Conservation (phyloP, 768 basidiomycete genomes). For the Crepidotus variabilis region DNA sequence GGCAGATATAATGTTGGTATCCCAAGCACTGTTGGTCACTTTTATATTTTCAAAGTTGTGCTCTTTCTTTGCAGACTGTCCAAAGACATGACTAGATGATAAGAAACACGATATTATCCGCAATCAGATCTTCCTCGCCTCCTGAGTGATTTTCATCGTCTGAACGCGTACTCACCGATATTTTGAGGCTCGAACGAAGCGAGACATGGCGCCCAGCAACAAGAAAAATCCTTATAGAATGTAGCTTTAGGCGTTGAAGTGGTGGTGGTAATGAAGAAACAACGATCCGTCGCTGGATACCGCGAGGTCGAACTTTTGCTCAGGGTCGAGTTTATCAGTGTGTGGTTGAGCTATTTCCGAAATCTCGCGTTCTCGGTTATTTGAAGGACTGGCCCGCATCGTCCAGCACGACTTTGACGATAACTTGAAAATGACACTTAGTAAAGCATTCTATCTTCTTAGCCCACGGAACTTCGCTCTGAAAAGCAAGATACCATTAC, state of each 20-base stretch:
- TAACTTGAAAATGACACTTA: not conserved
- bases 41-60: constrained; percentile 79
- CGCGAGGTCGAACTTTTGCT: not conserved
- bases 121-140: constrained; percentile 13
- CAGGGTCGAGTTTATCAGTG: not conserved
- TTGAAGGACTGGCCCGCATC: not conserved
- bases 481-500: not conserved
- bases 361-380: not conserved
- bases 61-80: constrained; percentile 84
- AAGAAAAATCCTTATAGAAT: not conserved
- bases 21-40: constrained; percentile 89
- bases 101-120: constrained; percentile 3
- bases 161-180: constrained; percentile 56
- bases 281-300: constrained; percentile 4
- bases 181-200: constrained; percentile 83
- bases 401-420: not conserved
- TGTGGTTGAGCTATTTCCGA: not conserved
- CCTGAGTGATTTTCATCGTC: constrained; percentile 1
- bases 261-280: not conserved
- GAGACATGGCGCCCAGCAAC: constrained; percentile 52
- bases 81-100: constrained; percentile 79
- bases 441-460: not conserved
- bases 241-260: not conserved
- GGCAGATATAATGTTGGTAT: constrained; percentile 88
- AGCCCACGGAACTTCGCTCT: not conserved